Evolutionary conservation across 805 yeast genomes (phyloP).

Genomic region (Lipomyces starkeyi): DNA sequence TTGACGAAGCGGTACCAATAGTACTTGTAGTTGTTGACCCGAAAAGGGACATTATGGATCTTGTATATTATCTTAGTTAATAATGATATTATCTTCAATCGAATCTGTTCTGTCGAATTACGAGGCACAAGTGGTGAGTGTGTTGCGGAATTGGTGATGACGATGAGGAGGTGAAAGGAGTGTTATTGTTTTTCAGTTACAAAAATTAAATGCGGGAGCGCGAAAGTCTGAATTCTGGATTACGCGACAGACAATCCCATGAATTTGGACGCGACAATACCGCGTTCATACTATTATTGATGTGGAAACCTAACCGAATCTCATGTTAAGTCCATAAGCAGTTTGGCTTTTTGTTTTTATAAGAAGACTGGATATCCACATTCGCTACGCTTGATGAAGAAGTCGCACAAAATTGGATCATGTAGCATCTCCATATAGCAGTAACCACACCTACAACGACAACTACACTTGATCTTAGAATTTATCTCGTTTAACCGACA

Average conservation of each 20-base stretch:
- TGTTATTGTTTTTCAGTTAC: background rate
- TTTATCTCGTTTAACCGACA: background rate
- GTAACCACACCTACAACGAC: background rate
- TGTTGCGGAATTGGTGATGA: background rate
- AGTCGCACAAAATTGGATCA: background rate
- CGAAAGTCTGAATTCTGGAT: background rate
- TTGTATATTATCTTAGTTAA: background rate
- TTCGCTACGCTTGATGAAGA: background rate
- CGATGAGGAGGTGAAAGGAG: background rate
- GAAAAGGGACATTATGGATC: constrained; percentile 30
- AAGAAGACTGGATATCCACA: background rate
- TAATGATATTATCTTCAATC: background rate
- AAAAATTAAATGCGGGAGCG: background rate
- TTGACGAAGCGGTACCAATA: constrained; percentile 12
- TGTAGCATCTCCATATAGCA: background rate
- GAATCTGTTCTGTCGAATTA: background rate
- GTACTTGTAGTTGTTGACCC: constrained; percentile 22
- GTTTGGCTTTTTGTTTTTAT: background rate
- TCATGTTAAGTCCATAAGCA: background rate
- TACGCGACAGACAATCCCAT: background rate
- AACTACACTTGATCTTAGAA: background rate
- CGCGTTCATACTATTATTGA: background rate
- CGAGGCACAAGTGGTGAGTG: background rate
- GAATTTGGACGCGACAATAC: background rate
- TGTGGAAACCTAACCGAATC: background rate